Evolutionary conservation across 305 asterid genomes (phyloP).

Genomic region (Ilex paraguariensis): DNA sequence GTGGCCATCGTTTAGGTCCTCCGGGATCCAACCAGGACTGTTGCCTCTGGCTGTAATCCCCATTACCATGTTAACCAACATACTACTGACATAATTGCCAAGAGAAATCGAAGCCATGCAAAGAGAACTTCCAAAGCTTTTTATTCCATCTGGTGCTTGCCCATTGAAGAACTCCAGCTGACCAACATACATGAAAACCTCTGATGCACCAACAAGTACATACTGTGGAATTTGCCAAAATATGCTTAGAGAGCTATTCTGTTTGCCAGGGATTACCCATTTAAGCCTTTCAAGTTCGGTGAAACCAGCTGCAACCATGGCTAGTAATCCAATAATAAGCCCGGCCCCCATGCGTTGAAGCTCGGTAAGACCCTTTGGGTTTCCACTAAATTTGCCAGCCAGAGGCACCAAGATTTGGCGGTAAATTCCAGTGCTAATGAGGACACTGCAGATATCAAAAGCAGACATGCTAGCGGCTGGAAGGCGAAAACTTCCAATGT

Average conservation of each 20-base stretch:
- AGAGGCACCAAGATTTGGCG: conserved; percentile 46
- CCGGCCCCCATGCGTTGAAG: conserved; percentile 83
- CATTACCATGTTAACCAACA: conserved; percentile 66
- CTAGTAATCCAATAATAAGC: conserved; percentile 52
- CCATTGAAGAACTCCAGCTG: conserved; percentile 70
- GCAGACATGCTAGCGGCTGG: conserved; percentile 87
- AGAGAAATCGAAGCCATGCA: conserved; percentile 82
- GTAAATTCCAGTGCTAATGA: conserved; percentile 55
- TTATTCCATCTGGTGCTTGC: conserved; percentile 77
- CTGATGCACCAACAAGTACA: conserved; percentile 70
- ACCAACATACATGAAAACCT: conserved; percentile 77
- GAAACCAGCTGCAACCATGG: conserved; percentile 62
- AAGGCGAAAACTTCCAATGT: conserved; percentile 42
- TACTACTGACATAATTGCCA: conserved; percentile 68
- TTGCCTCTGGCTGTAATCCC: conserved; percentile 33
- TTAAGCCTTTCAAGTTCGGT: conserved; percentile 46
- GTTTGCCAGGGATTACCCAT: conserved; percentile 23
- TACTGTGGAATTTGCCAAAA: conserved; percentile 80
- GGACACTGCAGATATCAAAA: conserved; percentile 69
- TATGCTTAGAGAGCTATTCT: conserved; percentile 41
- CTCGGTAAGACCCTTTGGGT: conserved; percentile 64
- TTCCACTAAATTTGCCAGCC: conserved; percentile 34
- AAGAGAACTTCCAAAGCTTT: conserved; percentile 71
- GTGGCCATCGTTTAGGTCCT: conserved; percentile 49
- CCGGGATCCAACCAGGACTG: conserved; percentile 67